These are phyloP conservation scores for Russula sp. DNA, from an alignment of 768 basidiomycete species.

Conservation along the genomic window DNA sequence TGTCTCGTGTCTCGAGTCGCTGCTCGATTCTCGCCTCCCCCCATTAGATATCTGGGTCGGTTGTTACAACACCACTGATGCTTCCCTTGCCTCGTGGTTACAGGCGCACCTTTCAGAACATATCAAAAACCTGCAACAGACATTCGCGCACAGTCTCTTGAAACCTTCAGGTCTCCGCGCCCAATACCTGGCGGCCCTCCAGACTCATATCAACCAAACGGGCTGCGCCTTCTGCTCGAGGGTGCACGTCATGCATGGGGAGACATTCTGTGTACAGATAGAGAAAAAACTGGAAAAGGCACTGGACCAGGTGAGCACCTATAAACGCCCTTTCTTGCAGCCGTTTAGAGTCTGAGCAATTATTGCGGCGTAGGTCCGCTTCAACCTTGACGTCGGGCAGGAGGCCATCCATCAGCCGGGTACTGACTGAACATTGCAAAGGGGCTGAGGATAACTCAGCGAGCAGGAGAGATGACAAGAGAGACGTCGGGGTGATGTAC, in stretches of 20 bases:
- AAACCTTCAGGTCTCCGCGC: not conserved
- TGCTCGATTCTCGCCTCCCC: slow-evolving; percentile 7
- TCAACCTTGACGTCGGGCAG: not conserved
- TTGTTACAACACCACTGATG: not conserved
- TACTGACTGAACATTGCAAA: not conserved
- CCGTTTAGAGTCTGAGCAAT: not conserved
- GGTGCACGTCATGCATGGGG: slow-evolving; percentile 2
- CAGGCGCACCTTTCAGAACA: not conserved
- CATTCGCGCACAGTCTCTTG: not conserved
- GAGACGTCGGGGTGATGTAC: not conserved
- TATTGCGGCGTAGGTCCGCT: not conserved
- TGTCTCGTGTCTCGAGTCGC: not conserved
- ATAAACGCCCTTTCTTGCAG: not conserved
- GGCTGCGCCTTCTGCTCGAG: slow-evolving; percentile 10
- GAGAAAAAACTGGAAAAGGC: not conserved
- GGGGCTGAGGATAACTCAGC: not conserved
- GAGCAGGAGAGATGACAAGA: not conserved
- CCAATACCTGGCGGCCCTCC: slow-evolving; percentile 4
- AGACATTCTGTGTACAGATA: not conserved
- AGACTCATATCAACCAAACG: not conserved
- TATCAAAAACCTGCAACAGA: not conserved
- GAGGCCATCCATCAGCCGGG: not conserved
- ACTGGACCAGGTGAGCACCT: slow-evolving; percentile 1
- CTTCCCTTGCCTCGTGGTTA: not conserved
- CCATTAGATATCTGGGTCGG: slow-evolving; percentile 12